Evolutionary conservation across 1,139 yeast genomes (phyloP), one percentile per base, ranked within the genome.

Genomic region (Debaryomycetaceae sp.): DNA sequence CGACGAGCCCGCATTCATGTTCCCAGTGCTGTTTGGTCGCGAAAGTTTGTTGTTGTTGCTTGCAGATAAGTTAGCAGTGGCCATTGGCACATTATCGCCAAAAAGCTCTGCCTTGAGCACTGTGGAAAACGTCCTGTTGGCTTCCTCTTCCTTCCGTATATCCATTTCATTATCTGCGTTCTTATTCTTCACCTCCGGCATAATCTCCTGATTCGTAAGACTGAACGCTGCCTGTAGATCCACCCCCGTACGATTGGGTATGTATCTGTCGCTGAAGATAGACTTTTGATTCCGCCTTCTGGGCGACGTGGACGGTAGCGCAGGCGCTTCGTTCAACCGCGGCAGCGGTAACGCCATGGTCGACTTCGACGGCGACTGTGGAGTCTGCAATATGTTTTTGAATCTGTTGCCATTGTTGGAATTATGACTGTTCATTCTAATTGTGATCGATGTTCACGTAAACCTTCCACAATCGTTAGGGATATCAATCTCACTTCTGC

Each of bases 181-280:
- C 38, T 58, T 60, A 30, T 43, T 46, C 34, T 55, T 47, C 38
- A 70, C 56, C 48, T 71, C 71, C 1, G 76, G 76, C 14, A 68
- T 51, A 20, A 69, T 60, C 34, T 76, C 76, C 53, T 77, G 76
- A 56, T 73, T 68, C 41, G 81, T 72, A 55, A 87, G 65, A 59
- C 87, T 75, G 74, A 87, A 82, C 1, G 97, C 97, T 0, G 97
- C 91, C 57, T 89, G 95, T 13, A 91, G 69, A 57, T 90, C 95
- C 36, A 89, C 80, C 0, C 96, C 97, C 2, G 86, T 83, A 47
- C 98, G 67, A 49, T 80, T 82, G 6, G 98, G 98, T 37, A 93
- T 87, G 63, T 83, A 89, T 45, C 99, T 68, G 62, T 91, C 98
- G 48, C 88, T 83, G 62, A 85, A 87, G 17, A 76, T 66, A 6